Evolutionary conservation across 2,329 filamentous ascomycete genomes (phyloP).

Genomic region (Alternaria dauci): DNA sequence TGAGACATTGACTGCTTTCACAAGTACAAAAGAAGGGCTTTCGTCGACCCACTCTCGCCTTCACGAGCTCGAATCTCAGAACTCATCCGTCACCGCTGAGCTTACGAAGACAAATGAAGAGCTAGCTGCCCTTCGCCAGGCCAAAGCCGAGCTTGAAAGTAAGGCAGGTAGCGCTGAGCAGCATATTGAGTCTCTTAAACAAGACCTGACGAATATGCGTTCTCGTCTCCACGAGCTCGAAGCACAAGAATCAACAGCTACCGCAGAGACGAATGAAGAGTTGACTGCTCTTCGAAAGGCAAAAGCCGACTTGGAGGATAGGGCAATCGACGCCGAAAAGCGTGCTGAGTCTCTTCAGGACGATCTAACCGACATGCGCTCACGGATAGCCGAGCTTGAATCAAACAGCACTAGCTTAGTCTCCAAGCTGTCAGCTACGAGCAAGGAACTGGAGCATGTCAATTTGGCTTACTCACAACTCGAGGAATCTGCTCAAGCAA

Average conservation of each 20-base stretch:
- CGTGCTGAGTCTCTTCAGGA: slow-evolving; percentile 22
- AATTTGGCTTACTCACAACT: slow-evolving; percentile 20
- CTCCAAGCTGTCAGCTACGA: slow-evolving; percentile 24
- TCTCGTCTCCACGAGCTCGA: slow-evolving; percentile 18
- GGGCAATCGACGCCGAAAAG: slow-evolving; percentile 17
- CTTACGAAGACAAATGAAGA: slow-evolving; percentile 15
- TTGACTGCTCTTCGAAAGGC: slow-evolving; percentile 21
- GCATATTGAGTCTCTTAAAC: slow-evolving; percentile 20
- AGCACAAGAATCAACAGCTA: slow-evolving; percentile 13
- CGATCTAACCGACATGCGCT: slow-evolving; percentile 26
- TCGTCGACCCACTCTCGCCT: slow-evolving; percentile 25
- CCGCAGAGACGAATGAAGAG: slow-evolving; percentile 13
- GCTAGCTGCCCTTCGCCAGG: slow-evolving; percentile 21
- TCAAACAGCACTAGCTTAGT: slow-evolving; percentile 28
- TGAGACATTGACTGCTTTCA: background rate
- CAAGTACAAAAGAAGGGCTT: slow-evolving; percentile 17
- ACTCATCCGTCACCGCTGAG: slow-evolving; percentile 11
- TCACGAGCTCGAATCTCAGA: slow-evolving; percentile 13
- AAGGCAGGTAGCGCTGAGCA: slow-evolving; percentile 17
- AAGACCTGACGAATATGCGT: slow-evolving; percentile 25
- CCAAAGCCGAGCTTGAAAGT: slow-evolving; percentile 20
- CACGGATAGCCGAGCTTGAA: slow-evolving; percentile 26
- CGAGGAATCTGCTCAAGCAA: slow-evolving; percentile 15
- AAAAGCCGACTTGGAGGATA: slow-evolving; percentile 22
- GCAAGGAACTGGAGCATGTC: slow-evolving; percentile 24